A percentile compares a stretch with the other conserved stretches of the same genome.
phyloP scores from a whole-genome alignment of 129 eudicot species.

The Flaveria linearis region DNA sequence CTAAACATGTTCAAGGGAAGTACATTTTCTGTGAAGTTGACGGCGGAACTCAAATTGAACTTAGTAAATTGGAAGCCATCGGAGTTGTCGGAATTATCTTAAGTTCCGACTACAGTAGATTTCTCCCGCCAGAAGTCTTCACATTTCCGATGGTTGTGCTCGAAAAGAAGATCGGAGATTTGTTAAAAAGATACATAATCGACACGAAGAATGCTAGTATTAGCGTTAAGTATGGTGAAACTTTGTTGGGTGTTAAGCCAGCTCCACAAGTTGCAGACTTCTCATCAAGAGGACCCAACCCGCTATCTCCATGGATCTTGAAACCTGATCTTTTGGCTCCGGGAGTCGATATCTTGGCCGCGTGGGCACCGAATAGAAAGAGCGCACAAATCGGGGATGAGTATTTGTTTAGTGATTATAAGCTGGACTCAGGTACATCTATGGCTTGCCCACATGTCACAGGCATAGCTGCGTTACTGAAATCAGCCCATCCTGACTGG shows the following conservation, averaged over 20 bases:
- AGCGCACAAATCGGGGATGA: conserved; percentile 36
- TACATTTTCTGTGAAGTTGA: conserved; percentile 37
- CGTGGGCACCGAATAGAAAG: conserved; percentile 47
- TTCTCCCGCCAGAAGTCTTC: conserved; percentile 27
- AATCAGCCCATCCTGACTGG: conserved; percentile 47
- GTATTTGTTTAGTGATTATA: conserved; percentile 36
- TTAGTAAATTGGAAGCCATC: conserved; percentile 9
- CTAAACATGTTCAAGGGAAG: conserved; percentile 43
- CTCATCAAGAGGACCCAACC: conserved; percentile 47
- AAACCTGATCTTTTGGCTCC: conserved; percentile 57
- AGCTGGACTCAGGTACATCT: conserved; percentile 41
- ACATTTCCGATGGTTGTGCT: conserved; percentile 33
- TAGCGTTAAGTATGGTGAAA: conserved; percentile 39
- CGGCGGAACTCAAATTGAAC: not conserved
- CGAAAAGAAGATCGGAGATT: conserved; percentile 15
- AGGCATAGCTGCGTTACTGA: conserved; percentile 50
- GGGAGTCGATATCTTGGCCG: conserved; percentile 45
- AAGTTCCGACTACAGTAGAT: conserved; percentile 29
- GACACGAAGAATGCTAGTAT: conserved; percentile 26
- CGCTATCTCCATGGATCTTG: conserved; percentile 37
- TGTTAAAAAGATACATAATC: conserved; percentile 32
- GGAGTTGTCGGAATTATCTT: conserved; percentile 44
- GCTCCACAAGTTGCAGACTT: conserved; percentile 49
- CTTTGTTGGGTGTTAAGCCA: conserved; percentile 37
- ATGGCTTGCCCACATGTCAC: conserved; percentile 48